phyloP scores from a whole-genome alignment of 108 stramenopile species.

The Chaetoceros muelleri region DNA sequence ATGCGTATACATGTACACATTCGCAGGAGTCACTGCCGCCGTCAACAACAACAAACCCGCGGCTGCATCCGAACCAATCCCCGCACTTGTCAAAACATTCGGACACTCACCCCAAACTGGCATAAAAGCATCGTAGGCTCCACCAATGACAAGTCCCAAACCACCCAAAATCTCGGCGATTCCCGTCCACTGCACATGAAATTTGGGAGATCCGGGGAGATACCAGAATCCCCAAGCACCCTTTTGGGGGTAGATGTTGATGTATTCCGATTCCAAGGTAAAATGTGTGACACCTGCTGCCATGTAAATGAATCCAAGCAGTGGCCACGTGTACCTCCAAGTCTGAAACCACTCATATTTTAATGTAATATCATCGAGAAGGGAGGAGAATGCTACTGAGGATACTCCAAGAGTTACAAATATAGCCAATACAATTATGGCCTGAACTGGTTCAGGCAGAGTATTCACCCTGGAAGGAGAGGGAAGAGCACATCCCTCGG shows the following conservation, averaged over 20 bases:
- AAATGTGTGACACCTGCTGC: slow-evolving; percentile 48
- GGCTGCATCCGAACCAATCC: slow-evolving; percentile 22
- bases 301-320: slow-evolving; percentile 41
- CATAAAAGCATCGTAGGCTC: slow-evolving; percentile 25
- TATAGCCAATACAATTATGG: background rate
- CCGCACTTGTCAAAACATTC: slow-evolving; percentile 18
- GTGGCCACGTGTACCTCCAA: slow-evolving; percentile 19
- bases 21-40: background rate
- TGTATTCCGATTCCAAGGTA: slow-evolving; percentile 26
- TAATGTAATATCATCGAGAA: slow-evolving; percentile 3
- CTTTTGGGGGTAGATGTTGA: slow-evolving; percentile 28
- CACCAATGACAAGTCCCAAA: slow-evolving; percentile 40
- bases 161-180: slow-evolving; percentile 42
- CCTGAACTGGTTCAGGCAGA: background rate
- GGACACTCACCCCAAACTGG: slow-evolving; percentile 22
- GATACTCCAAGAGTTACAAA: slow-evolving; percentile 2
- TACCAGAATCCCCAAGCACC: slow-evolving; percentile 53
- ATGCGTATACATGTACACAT: background rate
- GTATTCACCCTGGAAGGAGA: slow-evolving; percentile 3
- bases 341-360: slow-evolving; percentile 20
- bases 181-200: slow-evolving; percentile 56
- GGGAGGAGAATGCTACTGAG: slow-evolving; percentile 1
- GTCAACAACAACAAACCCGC: slow-evolving; percentile 4
- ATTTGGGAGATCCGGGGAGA: slow-evolving; percentile 38
- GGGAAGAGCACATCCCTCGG: slow-evolving; percentile 5